Conservation (phyloP, 495 filamentous ascomycete species). For the Penicillium manginii region DNA sequence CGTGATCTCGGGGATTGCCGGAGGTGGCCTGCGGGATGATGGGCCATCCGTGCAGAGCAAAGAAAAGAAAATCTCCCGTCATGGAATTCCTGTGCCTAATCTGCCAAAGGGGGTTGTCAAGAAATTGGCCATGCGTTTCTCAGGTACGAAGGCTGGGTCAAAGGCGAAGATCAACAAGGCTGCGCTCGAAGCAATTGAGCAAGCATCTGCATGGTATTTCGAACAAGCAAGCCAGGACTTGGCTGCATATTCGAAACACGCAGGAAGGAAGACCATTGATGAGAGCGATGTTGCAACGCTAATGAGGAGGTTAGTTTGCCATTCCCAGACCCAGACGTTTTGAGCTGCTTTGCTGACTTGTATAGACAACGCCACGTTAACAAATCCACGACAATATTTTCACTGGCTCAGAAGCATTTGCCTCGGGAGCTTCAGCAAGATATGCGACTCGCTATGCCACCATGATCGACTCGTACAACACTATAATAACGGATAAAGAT, state of each 20-base stretch:
- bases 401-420: conserved; percentile 78
- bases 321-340: neutral
- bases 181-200: conserved; percentile 70
- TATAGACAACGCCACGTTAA: conserved; percentile 74
- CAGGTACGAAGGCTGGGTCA: conserved; percentile 59
- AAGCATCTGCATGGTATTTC: conserved; percentile 87
- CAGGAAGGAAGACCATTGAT: conserved; percentile 80
- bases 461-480: conserved; percentile 32
- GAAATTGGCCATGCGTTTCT: conserved; percentile 72
- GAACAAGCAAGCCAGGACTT: conserved; percentile 82
- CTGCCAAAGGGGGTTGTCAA: conserved; percentile 72
- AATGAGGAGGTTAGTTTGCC: conserved; percentile 68
- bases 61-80: conserved; percentile 64
- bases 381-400: conserved; percentile 74
- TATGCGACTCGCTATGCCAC: conserved; percentile 70
- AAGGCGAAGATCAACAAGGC: conserved; percentile 73
- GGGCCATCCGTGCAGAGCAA: conserved; percentile 34
- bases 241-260: conserved; percentile 77
- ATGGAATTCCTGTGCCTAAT: conserved; percentile 76
- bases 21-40: conserved; percentile 48
- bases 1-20: conserved; percentile 42
- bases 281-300: conserved; percentile 80
- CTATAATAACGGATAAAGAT: conserved; percentile 23
- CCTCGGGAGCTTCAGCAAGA: conserved; percentile 83
- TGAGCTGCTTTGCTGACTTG: conserved; percentile 32